Conservation (phyloP, 139 green algal genomes). For the Closterium sp. region DNA sequence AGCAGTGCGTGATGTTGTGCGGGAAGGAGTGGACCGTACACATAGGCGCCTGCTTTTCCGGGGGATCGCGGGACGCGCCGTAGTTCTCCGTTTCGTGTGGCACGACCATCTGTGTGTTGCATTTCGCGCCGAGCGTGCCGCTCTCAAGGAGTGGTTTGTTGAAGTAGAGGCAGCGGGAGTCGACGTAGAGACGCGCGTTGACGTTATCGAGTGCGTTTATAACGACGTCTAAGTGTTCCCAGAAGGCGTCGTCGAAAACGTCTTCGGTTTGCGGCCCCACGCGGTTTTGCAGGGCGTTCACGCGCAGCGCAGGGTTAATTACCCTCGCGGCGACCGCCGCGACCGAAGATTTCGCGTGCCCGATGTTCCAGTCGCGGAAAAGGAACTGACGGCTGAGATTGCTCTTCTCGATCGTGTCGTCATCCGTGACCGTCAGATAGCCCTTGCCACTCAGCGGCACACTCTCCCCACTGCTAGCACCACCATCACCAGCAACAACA, state of each 20-base stretch:
- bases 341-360: constrained; percentile 80
- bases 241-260: constrained; percentile 95
- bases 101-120: constrained; percentile 90
- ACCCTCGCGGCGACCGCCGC: constrained; percentile 70
- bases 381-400: constrained; percentile 97
- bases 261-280: constrained; percentile 89
- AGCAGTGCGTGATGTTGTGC: constrained; percentile 95
- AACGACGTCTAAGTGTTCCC: constrained; percentile 82
- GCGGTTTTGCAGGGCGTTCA: constrained; percentile 85
- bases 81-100: constrained; percentile 97
- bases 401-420: constrained; percentile 96
- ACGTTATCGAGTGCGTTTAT: constrained; percentile 99
- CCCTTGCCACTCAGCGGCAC: constrained; percentile 35
- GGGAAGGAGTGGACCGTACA: constrained; percentile 99
- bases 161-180: constrained; percentile 97
- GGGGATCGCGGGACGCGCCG: constrained; percentile 78
- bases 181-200: constrained; percentile 86
- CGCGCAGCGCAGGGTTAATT: constrained; percentile 81
- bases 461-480: not conserved
- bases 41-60: constrained; percentile 96
- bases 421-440: constrained; percentile 87
- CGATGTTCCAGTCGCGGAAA: constrained; percentile 95
- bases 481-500: not conserved
- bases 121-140: constrained; percentile 96
- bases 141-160: constrained; percentile 92